A percentile compares a stretch with the other conserved stretches of the same genome.
These are phyloP conservation scores for Trametes gibbosa DNA, from an alignment of 768 basidiomycete species.

Conservation along the genomic window DNA sequence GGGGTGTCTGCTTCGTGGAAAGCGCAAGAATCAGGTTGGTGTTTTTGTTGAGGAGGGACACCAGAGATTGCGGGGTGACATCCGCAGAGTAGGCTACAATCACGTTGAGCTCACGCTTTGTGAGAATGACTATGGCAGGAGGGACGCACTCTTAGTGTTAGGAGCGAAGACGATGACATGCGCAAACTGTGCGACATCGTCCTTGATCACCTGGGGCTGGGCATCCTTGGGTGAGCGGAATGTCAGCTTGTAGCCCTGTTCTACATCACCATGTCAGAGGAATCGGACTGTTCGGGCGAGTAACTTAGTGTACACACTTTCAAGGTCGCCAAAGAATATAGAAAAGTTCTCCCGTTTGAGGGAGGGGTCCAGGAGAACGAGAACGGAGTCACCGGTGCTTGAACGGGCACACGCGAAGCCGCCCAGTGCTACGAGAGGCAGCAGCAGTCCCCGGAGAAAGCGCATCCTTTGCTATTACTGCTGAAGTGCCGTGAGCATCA, in stretches of 20 bases:
- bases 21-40: slow-evolving; percentile 86
- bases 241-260: slow-evolving; percentile 80
- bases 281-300: background rate
- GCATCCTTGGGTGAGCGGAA: slow-evolving; percentile 83
- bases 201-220: slow-evolving; percentile 59
- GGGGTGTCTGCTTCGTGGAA: slow-evolving; percentile 69
- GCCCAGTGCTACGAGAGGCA: slow-evolving; percentile 14
- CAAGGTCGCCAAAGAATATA: slow-evolving; percentile 76
- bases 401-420: slow-evolving; percentile 36
- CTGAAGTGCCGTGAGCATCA: no score
- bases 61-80: slow-evolving; percentile 77
- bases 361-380: slow-evolving; percentile 78
- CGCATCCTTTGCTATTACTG: slow-evolving; percentile 11
- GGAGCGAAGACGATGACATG: slow-evolving; percentile 89
- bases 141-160: slow-evolving; percentile 72
- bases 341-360: slow-evolving; percentile 70
- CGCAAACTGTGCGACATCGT: slow-evolving; percentile 72
- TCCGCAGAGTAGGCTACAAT: slow-evolving; percentile 48
- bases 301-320: slow-evolving; percentile 45
- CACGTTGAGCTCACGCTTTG: background rate
- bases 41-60: slow-evolving; percentile 61
- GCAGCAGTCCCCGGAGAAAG: slow-evolving; percentile 17
- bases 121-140: background rate
- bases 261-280: slow-evolving; percentile 36
- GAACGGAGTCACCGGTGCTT: slow-evolving; percentile 78